Base-by-base conservation (phyloP, 2,329 filamentous ascomycete genomes). In the Penicillium capsulatum region DNA sequence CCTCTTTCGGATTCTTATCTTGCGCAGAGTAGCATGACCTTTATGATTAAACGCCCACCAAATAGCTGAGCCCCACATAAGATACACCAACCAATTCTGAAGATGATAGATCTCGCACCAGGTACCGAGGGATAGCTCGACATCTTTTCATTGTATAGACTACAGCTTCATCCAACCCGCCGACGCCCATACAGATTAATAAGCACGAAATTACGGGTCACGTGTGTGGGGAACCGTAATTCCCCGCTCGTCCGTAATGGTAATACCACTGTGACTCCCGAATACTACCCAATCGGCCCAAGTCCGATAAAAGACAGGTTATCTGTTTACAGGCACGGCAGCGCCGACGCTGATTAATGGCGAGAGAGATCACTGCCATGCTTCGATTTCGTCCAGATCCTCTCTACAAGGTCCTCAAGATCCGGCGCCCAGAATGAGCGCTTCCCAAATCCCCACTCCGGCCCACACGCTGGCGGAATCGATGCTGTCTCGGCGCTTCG, bases 391-490 rank as follows among this genome's bases (percentile, higher is more conserved):
- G n/a, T n/a, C n/a, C n/a, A n/a, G n/a, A n/a, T n/a, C n/a, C n/a
- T n/a, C n/a, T n/a, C n/a, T n/a, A n/a, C n/a, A n/a, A n/a, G n/a
- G n/a, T n/a, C n/a, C n/a, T n/a, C n/a, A n/a, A n/a, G 9, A n/a
- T 4, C 26, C 26, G 26, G 4, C 13, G 7, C 6, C 6, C 55
- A 60, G 31, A 28, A 64, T 63, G 59, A 57, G 36, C 44, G 42
- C 44, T 24, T 50, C 59, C 26, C 59, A 68, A 38, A 70, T 81
- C 37, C 79, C 79, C 17, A 69, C 72, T 50, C 78, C 79, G 36
- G 75, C 76, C 26, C 76, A 81, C 61, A 64, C 72, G 41, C 69
- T 75, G 47, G 65, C 76, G 53, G 79, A 82, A 60, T 80, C 78
- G 26, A 71, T 72, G 61, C 55, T 74, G 31, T 65, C 68, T 7